Percentiles rank a stretch among this genome's conserved stretches.
Evolutionary conservation across 1,284 basidiomycete species (phyloP).

Genomic region (Cryptococcus amylolentus): DNA sequence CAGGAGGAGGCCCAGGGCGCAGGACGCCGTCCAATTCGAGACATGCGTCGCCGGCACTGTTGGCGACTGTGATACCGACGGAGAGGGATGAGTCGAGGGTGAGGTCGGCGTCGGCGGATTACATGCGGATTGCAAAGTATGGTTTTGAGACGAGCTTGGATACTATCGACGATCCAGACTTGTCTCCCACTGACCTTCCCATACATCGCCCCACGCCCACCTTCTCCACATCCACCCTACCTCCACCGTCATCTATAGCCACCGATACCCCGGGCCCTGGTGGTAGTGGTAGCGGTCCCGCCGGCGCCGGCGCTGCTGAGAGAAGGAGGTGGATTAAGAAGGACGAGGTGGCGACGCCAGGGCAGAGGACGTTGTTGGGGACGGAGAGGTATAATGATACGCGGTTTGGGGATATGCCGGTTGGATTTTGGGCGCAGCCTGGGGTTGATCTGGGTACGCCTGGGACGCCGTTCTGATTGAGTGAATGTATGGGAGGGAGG

Average conservation of each 20-base stretch:
- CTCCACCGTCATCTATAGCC: too few relatives aligned
- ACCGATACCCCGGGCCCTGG: not conserved
- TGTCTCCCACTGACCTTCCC: not conserved
- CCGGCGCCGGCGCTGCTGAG: not conserved
- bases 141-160: constrained; percentile 10
- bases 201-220: too few relatives aligned
- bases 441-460: constrained; percentile 25
- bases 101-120: constrained; percentile 25
- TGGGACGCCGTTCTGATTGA: constrained; percentile 11
- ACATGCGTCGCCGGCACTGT: constrained; percentile 6
- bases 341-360: constrained; percentile 23
- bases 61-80: not conserved
- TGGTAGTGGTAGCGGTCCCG: not conserved
- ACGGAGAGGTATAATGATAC: constrained; percentile 45
- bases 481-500: not conserved
- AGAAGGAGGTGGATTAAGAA: not conserved
- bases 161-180: constrained; percentile 1
- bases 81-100: not conserved
- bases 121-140: constrained; percentile 41
- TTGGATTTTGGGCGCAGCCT: constrained; percentile 32
- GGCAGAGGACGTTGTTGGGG: constrained; percentile 41
- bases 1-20: not conserved
- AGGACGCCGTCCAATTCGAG: not conserved
- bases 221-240: too few relatives aligned
- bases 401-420: constrained; percentile 42